These are phyloP conservation scores for Alternaria hordeiaustralica DNA, from an alignment of 2,329 filamentous ascomycete species.

Conservation along the genomic window DNA sequence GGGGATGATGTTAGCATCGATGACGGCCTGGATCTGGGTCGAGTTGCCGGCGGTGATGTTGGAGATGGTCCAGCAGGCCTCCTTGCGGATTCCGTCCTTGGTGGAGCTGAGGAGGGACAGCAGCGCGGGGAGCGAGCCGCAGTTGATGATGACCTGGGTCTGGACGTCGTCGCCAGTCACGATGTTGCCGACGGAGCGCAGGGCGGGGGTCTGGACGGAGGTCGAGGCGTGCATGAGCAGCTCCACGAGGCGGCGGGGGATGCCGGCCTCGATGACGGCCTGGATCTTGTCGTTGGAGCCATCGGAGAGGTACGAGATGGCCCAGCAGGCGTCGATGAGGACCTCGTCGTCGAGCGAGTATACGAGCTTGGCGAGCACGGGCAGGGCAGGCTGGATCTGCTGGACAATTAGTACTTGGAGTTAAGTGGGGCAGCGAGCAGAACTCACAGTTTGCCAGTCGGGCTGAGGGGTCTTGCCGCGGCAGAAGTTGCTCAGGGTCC, in stretches of 20 bases:
- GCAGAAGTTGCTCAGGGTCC: constrained; percentile 99
- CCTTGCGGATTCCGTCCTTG: constrained; percentile 98
- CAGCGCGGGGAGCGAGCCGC: constrained; percentile 89
- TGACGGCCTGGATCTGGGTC: constrained; percentile 93
- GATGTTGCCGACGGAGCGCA: constrained; percentile 97
- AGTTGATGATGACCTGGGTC: constrained; percentile 99
- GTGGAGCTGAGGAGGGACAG: constrained; percentile 92
- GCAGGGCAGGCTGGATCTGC: constrained; percentile 91
- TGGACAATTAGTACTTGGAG: constrained; percentile 12
- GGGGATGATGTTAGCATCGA: constrained; percentile 96
- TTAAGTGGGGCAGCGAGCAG: neutral
- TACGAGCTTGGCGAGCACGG: constrained; percentile 94
- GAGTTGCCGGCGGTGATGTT: constrained; percentile 99
- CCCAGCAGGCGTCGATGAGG: constrained; percentile 98
- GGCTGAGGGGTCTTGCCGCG: constrained; percentile 99
- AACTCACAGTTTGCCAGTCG: constrained; percentile 90
- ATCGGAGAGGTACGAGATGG: constrained; percentile 97
- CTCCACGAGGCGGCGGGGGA: constrained; percentile 94
- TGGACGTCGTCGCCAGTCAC: constrained; percentile 98
- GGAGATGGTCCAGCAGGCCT: constrained; percentile 99
- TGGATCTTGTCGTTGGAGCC: constrained; percentile 99
- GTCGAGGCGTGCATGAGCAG: constrained; percentile 98
- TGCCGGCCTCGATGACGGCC: constrained; percentile 97
- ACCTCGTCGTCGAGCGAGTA: constrained; percentile 99
- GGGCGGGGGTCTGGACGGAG: constrained; percentile 95